Evolutionary conservation across 108 stramenopile genomes (phyloP).

Genomic region (Discostella stelligeroides): DNA sequence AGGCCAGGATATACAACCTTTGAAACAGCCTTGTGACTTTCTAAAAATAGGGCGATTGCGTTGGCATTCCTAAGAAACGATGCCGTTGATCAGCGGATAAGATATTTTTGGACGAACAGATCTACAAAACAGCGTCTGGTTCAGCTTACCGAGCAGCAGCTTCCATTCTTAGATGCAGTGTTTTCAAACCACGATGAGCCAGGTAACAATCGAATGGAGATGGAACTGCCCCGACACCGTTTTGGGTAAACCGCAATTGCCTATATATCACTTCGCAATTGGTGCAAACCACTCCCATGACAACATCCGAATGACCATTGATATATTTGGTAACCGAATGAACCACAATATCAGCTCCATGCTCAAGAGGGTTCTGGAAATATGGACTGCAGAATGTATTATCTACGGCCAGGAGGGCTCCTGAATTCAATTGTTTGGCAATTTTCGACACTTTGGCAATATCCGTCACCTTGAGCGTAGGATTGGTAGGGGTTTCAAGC

Average conservation of each 20-base stretch:
- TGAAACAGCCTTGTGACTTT: constrained; percentile 59
- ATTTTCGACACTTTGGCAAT: constrained; percentile 64
- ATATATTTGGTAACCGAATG: constrained; percentile 87
- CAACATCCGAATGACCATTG: constrained; percentile 85
- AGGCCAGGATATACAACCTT: constrained; percentile 87
- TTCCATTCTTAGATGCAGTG: constrained; percentile 89
- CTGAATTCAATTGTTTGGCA: constrained; percentile 43
- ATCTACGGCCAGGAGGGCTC: constrained; percentile 84
- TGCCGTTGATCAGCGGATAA: no score
- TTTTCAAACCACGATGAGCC: constrained; percentile 89
- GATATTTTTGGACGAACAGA: no score
- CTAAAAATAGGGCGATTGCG: constrained; percentile 73
- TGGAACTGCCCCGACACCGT: constrained; percentile 91
- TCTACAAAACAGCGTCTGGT: not conserved
- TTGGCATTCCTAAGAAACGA: constrained; percentile 62
- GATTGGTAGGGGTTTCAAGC: constrained; percentile 94
- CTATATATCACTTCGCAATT: constrained; percentile 66
- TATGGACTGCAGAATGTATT: constrained; percentile 93
- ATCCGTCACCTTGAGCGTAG: constrained; percentile 81
- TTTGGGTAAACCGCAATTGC: constrained; percentile 83
- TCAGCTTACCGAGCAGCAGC: constrained; percentile 59
- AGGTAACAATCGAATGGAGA: constrained; percentile 90
- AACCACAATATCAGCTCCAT: constrained; percentile 79
- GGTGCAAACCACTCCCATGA: constrained; percentile 77
- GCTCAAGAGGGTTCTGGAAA: constrained; percentile 86